Base-by-base conservation (phyloP, 2,329 filamentous ascomycete genomes). In the Trichophyton schoenleinii region DNA sequence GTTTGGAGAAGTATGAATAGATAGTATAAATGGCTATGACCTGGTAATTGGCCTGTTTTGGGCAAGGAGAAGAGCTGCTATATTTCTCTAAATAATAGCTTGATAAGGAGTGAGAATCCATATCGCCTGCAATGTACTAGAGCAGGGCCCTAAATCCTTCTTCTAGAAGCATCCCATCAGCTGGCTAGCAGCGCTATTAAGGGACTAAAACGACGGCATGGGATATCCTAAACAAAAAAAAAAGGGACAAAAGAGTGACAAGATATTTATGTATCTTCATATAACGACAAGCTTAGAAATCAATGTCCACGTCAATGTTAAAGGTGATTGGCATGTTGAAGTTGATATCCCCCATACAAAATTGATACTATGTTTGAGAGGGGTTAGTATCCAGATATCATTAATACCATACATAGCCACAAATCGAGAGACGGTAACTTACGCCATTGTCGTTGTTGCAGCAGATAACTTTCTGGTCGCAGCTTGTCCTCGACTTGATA, bases 311-410 rank as follows among this genome's bases (percentile, higher is more conserved):
- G 28, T 64, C 49, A 62, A 64, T 63, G 28, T 53, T 22, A n/a
- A 53, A 31, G 58, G 57, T 64, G 36, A 64, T 64, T 8, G 63
- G 63, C 63, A 64, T 64, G 46, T 64, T 64, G 58, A 64, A 64
- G 36, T 64, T 62, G 41, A 64, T 64, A 41, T 64, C 60, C 31
- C 63, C 63, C 59, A 63, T 62, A 18, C 63, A 64, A 52, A 64
- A 61, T 64, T 64, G 63, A 38, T 49, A 63, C 63, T 64, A 28
- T 34, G 1, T 53, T 53, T 22, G 25, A 20, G 7, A 58, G 4
- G 52, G 1, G 7, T 48, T 20, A 48, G 25, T 18, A 44, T 20
- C 15, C 52, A 15, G 11, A 18, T 31, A 48, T 42, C 9, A 13
- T 4, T 20, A 3, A 59, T 44, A 44, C 20, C 7, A 25, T 18